Conservation (phyloP, 495 filamentous ascomycete genomes). For the Filosporella fistucella region DNA sequence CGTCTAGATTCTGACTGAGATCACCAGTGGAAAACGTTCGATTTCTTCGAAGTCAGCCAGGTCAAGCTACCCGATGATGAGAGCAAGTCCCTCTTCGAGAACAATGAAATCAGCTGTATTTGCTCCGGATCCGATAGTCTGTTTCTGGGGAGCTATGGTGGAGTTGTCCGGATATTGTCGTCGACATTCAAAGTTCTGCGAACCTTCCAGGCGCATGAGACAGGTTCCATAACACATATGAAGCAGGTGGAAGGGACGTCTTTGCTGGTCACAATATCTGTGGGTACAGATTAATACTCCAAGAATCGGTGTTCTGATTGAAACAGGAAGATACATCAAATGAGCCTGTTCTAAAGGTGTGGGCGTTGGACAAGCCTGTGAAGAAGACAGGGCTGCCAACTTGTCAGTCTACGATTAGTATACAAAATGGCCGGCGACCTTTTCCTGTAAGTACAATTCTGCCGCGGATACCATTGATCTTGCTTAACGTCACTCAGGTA, state of each 20-base stretch:
- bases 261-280: constrained; percentile 77
- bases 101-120: constrained; percentile 49
- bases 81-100: constrained; percentile 40
- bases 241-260: constrained; percentile 88
- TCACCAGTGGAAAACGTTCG: constrained; percentile 92
- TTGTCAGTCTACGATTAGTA: constrained; percentile 76
- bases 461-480: constrained; percentile 13
- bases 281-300: constrained; percentile 21
- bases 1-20: not conserved
- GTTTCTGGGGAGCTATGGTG: constrained; percentile 82
- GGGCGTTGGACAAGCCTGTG: constrained; percentile 90
- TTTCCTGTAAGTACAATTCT: constrained; percentile 64
- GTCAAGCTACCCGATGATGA: constrained; percentile 74
- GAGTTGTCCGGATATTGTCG: constrained; percentile 79
- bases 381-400: constrained; percentile 88
- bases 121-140: constrained; percentile 87
- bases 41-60: constrained; percentile 93
- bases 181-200: constrained; percentile 81
- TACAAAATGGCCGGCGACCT: constrained; percentile 88
- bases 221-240: constrained; percentile 82
- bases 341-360: constrained; percentile 89
- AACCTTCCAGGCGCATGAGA: constrained; percentile 81
- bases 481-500: constrained; percentile 47
- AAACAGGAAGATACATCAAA: constrained; percentile 70
- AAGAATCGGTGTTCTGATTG: constrained; percentile 3